Conservation (phyloP, 805 yeast species). For the Saturnispora kantuleensis region DNA sequence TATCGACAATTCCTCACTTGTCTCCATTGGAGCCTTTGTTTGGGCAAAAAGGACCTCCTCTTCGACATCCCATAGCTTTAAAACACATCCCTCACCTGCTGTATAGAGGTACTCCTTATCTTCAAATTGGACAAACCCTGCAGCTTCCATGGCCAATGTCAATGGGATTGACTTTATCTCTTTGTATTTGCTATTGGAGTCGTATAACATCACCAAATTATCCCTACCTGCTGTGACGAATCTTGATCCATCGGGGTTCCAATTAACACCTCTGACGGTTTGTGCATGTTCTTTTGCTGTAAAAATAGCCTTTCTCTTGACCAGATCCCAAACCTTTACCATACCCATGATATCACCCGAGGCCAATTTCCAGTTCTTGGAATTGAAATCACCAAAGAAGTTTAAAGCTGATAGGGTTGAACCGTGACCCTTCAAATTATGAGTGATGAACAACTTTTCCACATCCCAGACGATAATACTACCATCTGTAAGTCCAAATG, state of each 20-base stretch:
- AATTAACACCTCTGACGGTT: constrained; percentile 79
- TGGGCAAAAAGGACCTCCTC: constrained; percentile 39
- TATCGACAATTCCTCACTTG: constrained; percentile 66
- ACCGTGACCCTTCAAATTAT: constrained; percentile 88
- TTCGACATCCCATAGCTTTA: constrained; percentile 53
- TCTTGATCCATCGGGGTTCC: constrained; percentile 39
- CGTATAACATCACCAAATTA: constrained; percentile 56
- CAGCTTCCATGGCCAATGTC: constrained; percentile 60
- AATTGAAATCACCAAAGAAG: constrained; percentile 65
- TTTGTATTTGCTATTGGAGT: constrained; percentile 37
- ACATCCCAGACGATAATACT: constrained; percentile 86
- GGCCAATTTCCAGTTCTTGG: constrained; percentile 67
- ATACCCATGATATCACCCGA: constrained; percentile 56
- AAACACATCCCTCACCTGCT: constrained; percentile 70
- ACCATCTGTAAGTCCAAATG: constrained; percentile 95
- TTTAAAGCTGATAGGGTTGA: constrained; percentile 67
- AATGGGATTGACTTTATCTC: constrained; percentile 61
- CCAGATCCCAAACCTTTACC: constrained; percentile 54
- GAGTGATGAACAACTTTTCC: constrained; percentile 80
- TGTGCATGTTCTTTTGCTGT: constrained; percentile 64
- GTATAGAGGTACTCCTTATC: constrained; percentile 39
- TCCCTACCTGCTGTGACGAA: constrained; percentile 88
- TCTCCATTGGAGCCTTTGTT: constrained; percentile 38
- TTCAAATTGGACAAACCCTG: constrained; percentile 43
- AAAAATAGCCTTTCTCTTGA: constrained; percentile 57